Evolutionary conservation across 2,329 filamentous ascomycete genomes (phyloP), one percentile per base, ranked within the genome.

Genomic region (Sordariomycetes sp.): DNA sequence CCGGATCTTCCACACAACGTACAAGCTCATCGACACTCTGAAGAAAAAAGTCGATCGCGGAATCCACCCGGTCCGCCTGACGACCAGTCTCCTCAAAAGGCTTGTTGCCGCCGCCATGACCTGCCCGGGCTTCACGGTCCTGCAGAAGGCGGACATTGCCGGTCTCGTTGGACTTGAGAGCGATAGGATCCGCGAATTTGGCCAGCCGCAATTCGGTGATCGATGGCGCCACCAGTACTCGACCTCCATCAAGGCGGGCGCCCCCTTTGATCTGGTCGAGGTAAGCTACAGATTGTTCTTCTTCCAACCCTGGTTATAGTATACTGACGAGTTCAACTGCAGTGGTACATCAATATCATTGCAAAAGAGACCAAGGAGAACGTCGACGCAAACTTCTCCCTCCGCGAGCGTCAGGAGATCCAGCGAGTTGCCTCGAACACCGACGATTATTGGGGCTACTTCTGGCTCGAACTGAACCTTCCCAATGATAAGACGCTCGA

Each of bases 81-180:
- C 73, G n/a, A 59, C 62, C 1, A 75, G 76, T 63, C 73, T 87
- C 0, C 69, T 79, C 35, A 74, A 74, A 60, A 79, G 82, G 12
- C 68, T 86, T 34, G 69, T 74, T 50, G 69, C 68, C 10, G 72
- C 79, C 1, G 76, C 76, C 22, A 74, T 86, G 69, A 67, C 70
- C 2, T 86, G 83, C 63, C 73, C 76, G 1, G 83, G 82, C 1
- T 85, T 86, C 65, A 82, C 79, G 3, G 70, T 78, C 1, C 60
- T 75, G n/a, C 79, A 81, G 71, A 85, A 85, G 68, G 79, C 84
- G 62, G 76, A 81, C 62, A 72, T 86, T 61, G 73, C 77, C 7
- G 73, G 62, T 56, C 56, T 73, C n/a, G 69, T 69, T 2, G 65
- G 66, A 17, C 62, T 80, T 60, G 50, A 64, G 0, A 67, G 22